Percentiles rank a stretch among this genome's conserved stretches.
These are phyloP conservation scores for Aureobasidium sp. DNA, from an alignment of 2,329 filamentous ascomycete genomes.

Conservation along the genomic window DNA sequence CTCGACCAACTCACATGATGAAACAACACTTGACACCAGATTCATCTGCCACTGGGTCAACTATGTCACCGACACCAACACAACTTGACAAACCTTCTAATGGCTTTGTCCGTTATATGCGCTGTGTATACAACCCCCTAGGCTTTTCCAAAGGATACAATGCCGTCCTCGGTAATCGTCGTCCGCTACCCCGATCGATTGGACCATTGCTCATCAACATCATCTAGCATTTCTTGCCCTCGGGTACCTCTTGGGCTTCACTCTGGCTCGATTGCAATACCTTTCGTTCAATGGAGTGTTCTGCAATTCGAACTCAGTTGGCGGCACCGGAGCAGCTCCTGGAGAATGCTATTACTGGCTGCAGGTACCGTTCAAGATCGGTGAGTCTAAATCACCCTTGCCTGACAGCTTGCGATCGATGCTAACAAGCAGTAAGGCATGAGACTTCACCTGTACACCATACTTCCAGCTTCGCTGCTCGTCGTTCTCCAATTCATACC, in stretches of 20 bases:
- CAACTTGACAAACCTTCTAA: not conserved
- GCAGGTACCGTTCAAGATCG: not conserved
- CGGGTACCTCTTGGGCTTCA: slow-evolving; percentile 43
- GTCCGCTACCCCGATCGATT: not conserved
- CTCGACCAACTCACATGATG: no score
- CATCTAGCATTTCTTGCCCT: slow-evolving; percentile 34
- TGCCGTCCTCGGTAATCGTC: slow-evolving; percentile 42
- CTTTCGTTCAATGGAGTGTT: slow-evolving; percentile 37
- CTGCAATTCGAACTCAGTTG: slow-evolving; percentile 10
- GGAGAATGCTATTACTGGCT: slow-evolving; percentile 41
- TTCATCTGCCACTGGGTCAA: not conserved
- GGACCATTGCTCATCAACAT: slow-evolving; percentile 15
- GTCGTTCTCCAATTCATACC: slow-evolving; percentile 39
- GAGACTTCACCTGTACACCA: slow-evolving; percentile 35
- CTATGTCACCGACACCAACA: not conserved
- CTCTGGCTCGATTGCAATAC: slow-evolving; percentile 43
- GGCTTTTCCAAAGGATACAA: slow-evolving; percentile 55
- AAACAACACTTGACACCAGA: no score
- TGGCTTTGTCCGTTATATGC: not conserved
- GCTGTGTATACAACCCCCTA: slow-evolving; percentile 37
- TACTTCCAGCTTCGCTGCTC: slow-evolving; percentile 36
- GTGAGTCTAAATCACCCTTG: not conserved
- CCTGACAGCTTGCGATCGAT: slow-evolving; percentile 16
- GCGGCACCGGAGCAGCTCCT: slow-evolving; percentile 27
- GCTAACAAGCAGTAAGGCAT: slow-evolving; percentile 34